These are phyloP conservation scores for Olyra latifolia DNA, from an alignment of 176 grass and related monocot genomes.

Conservation along the genomic window DNA sequence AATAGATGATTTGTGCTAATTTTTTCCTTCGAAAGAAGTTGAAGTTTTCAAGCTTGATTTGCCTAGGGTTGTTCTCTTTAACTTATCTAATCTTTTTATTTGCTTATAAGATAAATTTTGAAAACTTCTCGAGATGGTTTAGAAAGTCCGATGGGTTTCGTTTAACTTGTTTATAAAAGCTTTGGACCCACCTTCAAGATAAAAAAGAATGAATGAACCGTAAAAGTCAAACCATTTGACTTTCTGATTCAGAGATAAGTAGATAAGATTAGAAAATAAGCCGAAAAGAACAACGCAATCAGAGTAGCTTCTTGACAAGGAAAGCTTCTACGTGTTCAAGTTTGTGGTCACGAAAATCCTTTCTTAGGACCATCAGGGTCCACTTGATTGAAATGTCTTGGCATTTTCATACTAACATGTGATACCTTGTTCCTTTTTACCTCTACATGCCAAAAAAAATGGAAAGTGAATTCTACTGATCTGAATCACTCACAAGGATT, in stretches of 20 bases:
- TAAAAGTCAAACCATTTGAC: too few relatives aligned
- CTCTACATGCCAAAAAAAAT: background rate
- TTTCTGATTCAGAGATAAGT: too few relatives aligned
- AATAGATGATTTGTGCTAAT: background rate
- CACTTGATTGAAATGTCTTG: slow-evolving; percentile 32
- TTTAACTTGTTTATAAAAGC: too few relatives aligned
- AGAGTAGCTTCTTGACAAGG: background rate
- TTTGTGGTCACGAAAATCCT: slow-evolving; percentile 14
- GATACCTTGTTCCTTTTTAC: background rate
- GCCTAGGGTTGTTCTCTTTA: too few relatives aligned
- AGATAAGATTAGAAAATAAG: too few relatives aligned
- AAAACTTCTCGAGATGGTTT: too few relatives aligned
- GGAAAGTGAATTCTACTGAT: background rate
- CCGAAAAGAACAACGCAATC: too few relatives aligned
- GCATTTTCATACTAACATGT: slow-evolving; percentile 28
- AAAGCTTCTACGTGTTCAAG: background rate
- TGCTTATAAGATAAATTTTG: too few relatives aligned
- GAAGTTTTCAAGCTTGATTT: background rate
- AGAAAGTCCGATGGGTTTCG: too few relatives aligned
- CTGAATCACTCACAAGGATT: background rate
- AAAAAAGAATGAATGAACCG: too few relatives aligned
- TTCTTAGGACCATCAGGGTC: background rate
- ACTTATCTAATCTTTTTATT: too few relatives aligned
- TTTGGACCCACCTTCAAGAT: too few relatives aligned
- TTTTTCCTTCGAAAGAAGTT: background rate